These are phyloP conservation scores for Porphyrellus cyaneotinctus DNA, from an alignment of 768 basidiomycete genomes.

Conservation along the genomic window DNA sequence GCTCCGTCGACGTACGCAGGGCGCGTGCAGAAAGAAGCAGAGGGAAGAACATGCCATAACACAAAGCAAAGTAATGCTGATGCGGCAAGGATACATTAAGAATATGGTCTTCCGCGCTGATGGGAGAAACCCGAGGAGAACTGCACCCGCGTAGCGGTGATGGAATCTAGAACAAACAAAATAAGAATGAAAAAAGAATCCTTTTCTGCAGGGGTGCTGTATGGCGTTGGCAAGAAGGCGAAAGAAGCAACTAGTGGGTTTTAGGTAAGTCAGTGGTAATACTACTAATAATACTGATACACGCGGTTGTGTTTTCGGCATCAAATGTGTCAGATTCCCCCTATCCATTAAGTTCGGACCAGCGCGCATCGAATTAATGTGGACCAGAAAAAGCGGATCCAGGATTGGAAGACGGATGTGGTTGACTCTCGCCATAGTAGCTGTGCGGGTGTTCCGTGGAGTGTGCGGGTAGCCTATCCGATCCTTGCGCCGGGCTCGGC, in stretches of 20 bases:
- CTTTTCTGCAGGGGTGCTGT: conserved; percentile 17
- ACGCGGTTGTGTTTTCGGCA: conserved; percentile 24
- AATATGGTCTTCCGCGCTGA: conserved; percentile 15
- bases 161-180: conserved; percentile 20
- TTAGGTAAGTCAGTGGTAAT: conserved; percentile 32
- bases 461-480: conserved; percentile 28
- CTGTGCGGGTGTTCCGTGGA: conserved; percentile 26
- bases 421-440: conserved; percentile 30
- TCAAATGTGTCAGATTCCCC: conserved; percentile 18
- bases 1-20: conserved; percentile 3
- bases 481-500: conserved; percentile 28
- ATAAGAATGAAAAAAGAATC: conserved; percentile 14
- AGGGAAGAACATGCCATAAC: conserved; percentile 8
- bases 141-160: conserved; percentile 22
- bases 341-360: conserved; percentile 13
- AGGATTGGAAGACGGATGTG: conserved; percentile 24
- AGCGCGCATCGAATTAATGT: conserved; percentile 18
- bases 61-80: conserved; percentile 16
- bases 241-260: conserved; percentile 26
- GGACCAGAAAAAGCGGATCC: conserved; percentile 30
- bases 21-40: conserved; percentile 5
- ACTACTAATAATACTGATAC: conserved; percentile 35
- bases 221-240: conserved; percentile 29
- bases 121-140: conserved; percentile 20
- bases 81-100: conserved; percentile 21